phyloP scores from a whole-genome alignment of 768 basidiomycete species.

The Leccinellum albellum region DNA sequence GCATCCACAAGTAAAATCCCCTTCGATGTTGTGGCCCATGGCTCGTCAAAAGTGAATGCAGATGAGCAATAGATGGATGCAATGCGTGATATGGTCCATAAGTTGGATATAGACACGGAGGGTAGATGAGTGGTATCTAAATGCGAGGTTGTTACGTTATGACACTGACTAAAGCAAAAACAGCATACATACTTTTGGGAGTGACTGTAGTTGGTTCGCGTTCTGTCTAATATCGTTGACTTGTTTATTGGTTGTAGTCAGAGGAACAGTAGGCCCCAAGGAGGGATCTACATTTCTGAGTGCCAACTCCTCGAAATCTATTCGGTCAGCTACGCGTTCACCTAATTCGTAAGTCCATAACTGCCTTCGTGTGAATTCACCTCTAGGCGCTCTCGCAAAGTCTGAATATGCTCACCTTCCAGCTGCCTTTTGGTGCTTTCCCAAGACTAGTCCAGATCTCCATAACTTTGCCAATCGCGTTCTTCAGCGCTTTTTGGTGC shows the following conservation, averaged over 20 bases:
- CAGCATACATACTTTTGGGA: conserved; percentile 10
- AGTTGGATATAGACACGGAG: conserved; percentile 52
- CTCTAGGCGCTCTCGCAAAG: not conserved
- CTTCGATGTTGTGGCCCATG: conserved; percentile 62
- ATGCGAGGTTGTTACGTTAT: not conserved
- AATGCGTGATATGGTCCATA: conserved; percentile 17
- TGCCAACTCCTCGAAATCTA: conserved; percentile 80
- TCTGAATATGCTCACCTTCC: conserved; percentile 55
- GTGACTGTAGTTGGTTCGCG: conserved; percentile 3
- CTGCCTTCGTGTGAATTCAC: conserved; percentile 33
- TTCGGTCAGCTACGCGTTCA: conserved; percentile 62
- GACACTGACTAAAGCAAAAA: not conserved
- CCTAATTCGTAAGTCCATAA: conserved; percentile 58
- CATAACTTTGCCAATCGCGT: conserved; percentile 49
- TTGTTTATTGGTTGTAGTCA: conserved; percentile 20
- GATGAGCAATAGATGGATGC: conserved; percentile 40
- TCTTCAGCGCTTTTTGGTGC: conserved; percentile 35
- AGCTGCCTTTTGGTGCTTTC: conserved; percentile 57
- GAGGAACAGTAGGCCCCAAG: conserved; percentile 49
- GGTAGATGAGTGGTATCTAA: conserved; percentile 51
- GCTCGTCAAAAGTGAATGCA: conserved; percentile 47
- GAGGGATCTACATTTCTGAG: conserved; percentile 72
- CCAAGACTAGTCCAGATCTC: conserved; percentile 66
- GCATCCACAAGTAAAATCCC: conserved; percentile 65
- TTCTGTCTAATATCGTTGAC: conserved; percentile 10